phyloP scores from a whole-genome alignment of 176 grass and related monocot genomes.

The Thinopyrum elongatum region DNA sequence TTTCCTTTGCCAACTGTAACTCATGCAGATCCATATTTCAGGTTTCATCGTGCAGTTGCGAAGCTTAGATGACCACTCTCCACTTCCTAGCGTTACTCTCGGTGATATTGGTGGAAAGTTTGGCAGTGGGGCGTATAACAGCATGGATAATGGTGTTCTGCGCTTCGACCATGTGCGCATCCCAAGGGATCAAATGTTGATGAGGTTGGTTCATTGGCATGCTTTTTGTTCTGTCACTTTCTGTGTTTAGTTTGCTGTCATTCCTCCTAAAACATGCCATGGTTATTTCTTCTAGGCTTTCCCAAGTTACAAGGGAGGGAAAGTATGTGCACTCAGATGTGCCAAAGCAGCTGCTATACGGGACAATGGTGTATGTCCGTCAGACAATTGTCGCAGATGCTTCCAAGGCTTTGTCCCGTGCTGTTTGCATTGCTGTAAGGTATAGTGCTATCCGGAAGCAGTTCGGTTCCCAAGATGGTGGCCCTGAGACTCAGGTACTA shows the following conservation, averaged over 20 bases:
- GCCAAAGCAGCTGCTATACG: slow-evolving; percentile 89
- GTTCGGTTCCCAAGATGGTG: slow-evolving; percentile 79
- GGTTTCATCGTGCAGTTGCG: slow-evolving; percentile 96
- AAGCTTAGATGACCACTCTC: slow-evolving; percentile 92
- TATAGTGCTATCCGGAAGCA: slow-evolving; percentile 91
- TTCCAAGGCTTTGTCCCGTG: slow-evolving; percentile 91
- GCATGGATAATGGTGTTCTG: slow-evolving; percentile 97
- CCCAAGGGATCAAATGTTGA: slow-evolving; percentile 96
- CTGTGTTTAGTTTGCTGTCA: background rate
- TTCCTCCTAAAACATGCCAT: slow-evolving; percentile 4
- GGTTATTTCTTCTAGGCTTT: slow-evolving; percentile 57
- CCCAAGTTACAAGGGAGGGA: slow-evolving; percentile 93
- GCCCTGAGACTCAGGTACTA: slow-evolving; percentile 82
- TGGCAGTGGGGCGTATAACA: slow-evolving; percentile 95
- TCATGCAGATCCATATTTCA: slow-evolving; percentile 37
- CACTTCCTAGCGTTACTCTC: slow-evolving; percentile 80
- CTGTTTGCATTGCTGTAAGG: slow-evolving; percentile 85
- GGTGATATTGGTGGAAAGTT: slow-evolving; percentile 99
- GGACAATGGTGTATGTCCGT: slow-evolving; percentile 96
- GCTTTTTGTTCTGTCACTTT: background rate
- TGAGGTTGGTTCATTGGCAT: slow-evolving; percentile 48
- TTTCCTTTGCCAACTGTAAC: background rate
- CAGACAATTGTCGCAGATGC: slow-evolving; percentile 92
- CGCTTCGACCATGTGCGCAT: slow-evolving; percentile 95
- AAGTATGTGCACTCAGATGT: slow-evolving; percentile 92